Conservation (phyloP, 2,329 filamentous ascomycete species). For the Cercospora sojina region DNA sequence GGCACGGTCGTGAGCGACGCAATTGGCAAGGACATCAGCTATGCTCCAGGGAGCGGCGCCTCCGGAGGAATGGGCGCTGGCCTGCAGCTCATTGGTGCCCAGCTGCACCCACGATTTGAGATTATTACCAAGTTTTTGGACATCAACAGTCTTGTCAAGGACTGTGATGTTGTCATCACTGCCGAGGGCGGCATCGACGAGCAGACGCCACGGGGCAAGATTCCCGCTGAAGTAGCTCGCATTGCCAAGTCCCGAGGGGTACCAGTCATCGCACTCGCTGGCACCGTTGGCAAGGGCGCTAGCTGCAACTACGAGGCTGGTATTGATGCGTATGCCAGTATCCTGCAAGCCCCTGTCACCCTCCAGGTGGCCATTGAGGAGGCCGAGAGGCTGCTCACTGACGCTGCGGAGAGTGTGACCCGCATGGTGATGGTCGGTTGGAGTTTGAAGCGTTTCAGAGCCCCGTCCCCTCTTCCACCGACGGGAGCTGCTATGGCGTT, state of each 20-base stretch:
- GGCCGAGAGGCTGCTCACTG: conserved; percentile 38
- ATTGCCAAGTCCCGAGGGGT: conserved; percentile 49
- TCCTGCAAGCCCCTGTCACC: conserved; percentile 38
- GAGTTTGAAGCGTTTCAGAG: conserved; percentile 25
- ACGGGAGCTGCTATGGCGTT: conserved; percentile 12
- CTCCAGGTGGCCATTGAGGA: conserved; percentile 39
- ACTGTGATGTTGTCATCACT: conserved; percentile 54
- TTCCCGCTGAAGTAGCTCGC: conserved; percentile 54
- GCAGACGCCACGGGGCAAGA: conserved; percentile 54
- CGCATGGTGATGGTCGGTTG: conserved; percentile 42
- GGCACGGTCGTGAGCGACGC: conserved; percentile 40
- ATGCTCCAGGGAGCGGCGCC: conserved; percentile 50
- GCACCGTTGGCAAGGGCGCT: conserved; percentile 43
- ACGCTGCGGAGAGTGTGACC: conserved; percentile 41
- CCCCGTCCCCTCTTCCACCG: conserved; percentile 11
- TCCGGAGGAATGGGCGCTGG: conserved; percentile 55
- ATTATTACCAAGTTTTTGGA: conserved; percentile 54
- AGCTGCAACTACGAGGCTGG: conserved; percentile 39
- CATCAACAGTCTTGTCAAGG: conserved; percentile 48
- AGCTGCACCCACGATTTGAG: conserved; percentile 50
- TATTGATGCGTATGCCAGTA: conserved; percentile 41
- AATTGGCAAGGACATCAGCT: conserved; percentile 41
- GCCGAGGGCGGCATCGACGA: conserved; percentile 55
- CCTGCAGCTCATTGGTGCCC: conserved; percentile 51
- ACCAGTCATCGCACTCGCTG: conserved; percentile 49